These are phyloP conservation scores for Cytospora mali DNA, from an alignment of 2,329 filamentous ascomycete species.

Conservation along the genomic window DNA sequence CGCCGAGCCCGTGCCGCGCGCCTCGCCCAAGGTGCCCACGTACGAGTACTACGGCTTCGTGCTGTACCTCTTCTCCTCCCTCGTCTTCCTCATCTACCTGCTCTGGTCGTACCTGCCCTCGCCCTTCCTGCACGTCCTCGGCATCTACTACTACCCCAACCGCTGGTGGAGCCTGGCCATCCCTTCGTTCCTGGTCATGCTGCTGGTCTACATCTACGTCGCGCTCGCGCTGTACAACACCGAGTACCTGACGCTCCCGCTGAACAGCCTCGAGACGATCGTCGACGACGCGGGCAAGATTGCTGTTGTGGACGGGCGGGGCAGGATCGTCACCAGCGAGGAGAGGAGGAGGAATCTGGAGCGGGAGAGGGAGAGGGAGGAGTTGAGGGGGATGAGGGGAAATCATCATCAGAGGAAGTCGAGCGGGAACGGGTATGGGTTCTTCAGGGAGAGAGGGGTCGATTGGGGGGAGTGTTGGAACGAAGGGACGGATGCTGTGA, in stretches of 20 bases:
- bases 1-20: slow-evolving; percentile 71
- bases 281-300: slow-evolving; percentile 89
- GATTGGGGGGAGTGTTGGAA: slow-evolving; percentile 88
- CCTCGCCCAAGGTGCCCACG: slow-evolving; percentile 92
- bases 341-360: slow-evolving; percentile 43
- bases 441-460: slow-evolving; percentile 34
- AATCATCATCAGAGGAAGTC: slow-evolving; percentile 38
- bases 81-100: slow-evolving; percentile 74
- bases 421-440: slow-evolving; percentile 18
- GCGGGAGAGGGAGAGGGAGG: slow-evolving; percentile 38
- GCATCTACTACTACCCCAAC: slow-evolving; percentile 96
- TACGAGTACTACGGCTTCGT: slow-evolving; percentile 99
- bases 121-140: slow-evolving; percentile 87
- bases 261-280: slow-evolving; percentile 82
- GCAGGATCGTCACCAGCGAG: slow-evolving; percentile 45
- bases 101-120: slow-evolving; percentile 90
- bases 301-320: slow-evolving; percentile 76
- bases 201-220: slow-evolving; percentile 89
- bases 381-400: slow-evolving; percentile 38
- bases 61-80: slow-evolving; percentile 84
- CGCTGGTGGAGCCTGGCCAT: slow-evolving; percentile 97
- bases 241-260: slow-evolving; percentile 79
- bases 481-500: slow-evolving; percentile 91
- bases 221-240: slow-evolving; percentile 91
- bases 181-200: slow-evolving; percentile 86